Evolutionary conservation across 441 rosid genomes (phyloP).

Genomic region (Monsonia emarginata): DNA sequence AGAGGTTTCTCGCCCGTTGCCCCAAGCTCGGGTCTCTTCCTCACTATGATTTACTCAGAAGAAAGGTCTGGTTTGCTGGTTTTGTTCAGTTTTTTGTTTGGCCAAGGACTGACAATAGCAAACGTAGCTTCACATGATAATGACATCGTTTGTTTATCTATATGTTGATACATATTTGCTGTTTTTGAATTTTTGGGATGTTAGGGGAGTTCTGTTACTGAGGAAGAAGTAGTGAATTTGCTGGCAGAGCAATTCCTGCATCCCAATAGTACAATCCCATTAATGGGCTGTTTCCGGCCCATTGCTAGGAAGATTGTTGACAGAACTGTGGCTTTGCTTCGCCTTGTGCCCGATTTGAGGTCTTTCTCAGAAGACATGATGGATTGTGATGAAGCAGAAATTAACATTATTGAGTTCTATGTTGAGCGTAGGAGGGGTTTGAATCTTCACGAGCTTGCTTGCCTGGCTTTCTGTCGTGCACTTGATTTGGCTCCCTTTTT

Average conservation of each 20-base stretch:
- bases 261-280: slow-evolving; percentile 55
- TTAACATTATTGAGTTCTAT: slow-evolving; percentile 46
- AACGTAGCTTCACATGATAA: not conserved
- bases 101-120: not conserved
- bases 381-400: slow-evolving; percentile 31
- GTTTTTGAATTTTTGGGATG: not conserved
- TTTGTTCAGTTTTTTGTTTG: not conserved
- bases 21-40: slow-evolving; percentile 39
- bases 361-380: slow-evolving; percentile 28
- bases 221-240: slow-evolving; percentile 49
- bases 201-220: slow-evolving; percentile 20
- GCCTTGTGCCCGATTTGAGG: slow-evolving; percentile 42
- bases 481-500: slow-evolving; percentile 64
- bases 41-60: slow-evolving; percentile 28
- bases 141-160: not conserved
- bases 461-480: slow-evolving; percentile 80
- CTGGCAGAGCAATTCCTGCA: slow-evolving; percentile 58
- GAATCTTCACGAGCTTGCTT: slow-evolving; percentile 79
- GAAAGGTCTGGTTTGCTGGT: slow-evolving; percentile 16
- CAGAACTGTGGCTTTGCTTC: slow-evolving; percentile 46
- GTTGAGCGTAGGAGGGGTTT: slow-evolving; percentile 48
- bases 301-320: slow-evolving; percentile 46
- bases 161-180: not conserved
- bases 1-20: slow-evolving; percentile 58
- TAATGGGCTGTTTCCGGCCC: slow-evolving; percentile 63